Evolutionary conservation across 2,329 filamentous ascomycete genomes (phyloP), one percentile per base, ranked within the genome.

Genomic region (Fusarium papillatum): DNA sequence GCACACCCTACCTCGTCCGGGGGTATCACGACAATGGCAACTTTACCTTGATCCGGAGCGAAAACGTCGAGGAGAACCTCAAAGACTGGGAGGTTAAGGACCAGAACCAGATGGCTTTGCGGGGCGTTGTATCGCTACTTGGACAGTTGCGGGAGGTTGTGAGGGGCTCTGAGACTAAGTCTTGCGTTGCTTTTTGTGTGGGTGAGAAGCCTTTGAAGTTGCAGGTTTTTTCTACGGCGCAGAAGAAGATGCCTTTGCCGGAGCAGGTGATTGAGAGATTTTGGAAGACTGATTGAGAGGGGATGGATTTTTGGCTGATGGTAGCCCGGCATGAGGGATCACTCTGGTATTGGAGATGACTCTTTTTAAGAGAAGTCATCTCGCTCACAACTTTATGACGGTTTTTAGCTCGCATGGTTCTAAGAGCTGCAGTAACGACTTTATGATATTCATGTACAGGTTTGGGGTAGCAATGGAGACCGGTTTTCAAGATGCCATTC

Each of bases 1-100:
- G 81, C 7, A 81, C 79, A 7, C 72, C 73, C 1, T 78, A 74
- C 39, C 62, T 82, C 4, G 80, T 82, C 11, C 62, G 48, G 1
- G 79, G 76, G 10, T 24, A 43, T 1, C 80, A 82, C 62, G 16
- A 5, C 2, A 9, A 76, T 0, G 79, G 79, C 11, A 63, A 43
- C 4, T 78, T 79, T 43, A 10, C 61, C 11, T 10, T 72, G 11
- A 71, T 77, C 4, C 62, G 36, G 0, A 53, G 76, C 16, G 64
- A 34, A 10, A 48, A 70, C 34, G 17, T 70, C 11, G n/a, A 43
- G 0, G 10, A 34, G 1, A n/a, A 72, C 0, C 63, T 76, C 10
- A 39, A 22, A 14, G n/a, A 8, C 7, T 76, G 75, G 71, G 75
- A 76, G 48, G 38, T 5, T 4, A 41, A 19, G 7, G 24, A 55